Evolutionary conservation across 106 monocot species (phyloP).

Genomic region (Hemerocallis citrina): DNA sequence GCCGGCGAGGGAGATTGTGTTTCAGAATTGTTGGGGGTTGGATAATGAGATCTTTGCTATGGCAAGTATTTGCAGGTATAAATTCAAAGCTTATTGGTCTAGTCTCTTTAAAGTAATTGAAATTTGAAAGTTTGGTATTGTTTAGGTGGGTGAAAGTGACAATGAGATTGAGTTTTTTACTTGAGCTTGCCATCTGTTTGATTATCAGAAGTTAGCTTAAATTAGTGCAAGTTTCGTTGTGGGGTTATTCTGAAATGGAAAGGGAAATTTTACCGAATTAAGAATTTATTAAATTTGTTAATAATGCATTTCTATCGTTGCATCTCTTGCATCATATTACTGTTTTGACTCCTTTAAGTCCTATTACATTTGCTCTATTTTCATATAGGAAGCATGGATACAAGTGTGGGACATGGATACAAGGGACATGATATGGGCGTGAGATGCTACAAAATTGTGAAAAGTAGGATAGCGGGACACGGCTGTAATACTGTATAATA

Average conservation of each 20-base stretch:
- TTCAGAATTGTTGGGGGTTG: conserved; percentile 91
- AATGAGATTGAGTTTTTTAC: neutral
- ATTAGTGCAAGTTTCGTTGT: neutral
- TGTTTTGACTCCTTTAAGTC: too few species aligned
- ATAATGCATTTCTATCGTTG: too few species aligned
- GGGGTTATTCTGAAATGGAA: neutral
- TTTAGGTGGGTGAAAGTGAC: conserved; percentile 1
- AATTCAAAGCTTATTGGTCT: too few species aligned
- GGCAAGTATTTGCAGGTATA: conserved; percentile 68
- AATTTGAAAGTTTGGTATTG: neutral
- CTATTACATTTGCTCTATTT: too few species aligned
- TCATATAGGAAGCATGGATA: too few species aligned
- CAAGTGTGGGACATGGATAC: too few species aligned
- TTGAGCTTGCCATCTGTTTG: neutral
- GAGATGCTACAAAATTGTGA: too few species aligned
- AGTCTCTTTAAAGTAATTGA: neutral
- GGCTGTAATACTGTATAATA: too few species aligned
- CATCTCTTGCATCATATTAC: too few species aligned
- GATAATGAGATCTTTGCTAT: conserved; percentile 66
- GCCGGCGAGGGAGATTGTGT: conserved; percentile 56
- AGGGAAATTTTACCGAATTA: neutral
- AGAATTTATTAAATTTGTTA: too few species aligned
- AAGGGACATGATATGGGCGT: too few species aligned
- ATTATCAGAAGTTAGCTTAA: neutral
- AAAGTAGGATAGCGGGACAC: too few species aligned